Evolutionary conservation across 176 grass and related monocot species (phyloP).

Genomic region (Triticum urartu): DNA sequence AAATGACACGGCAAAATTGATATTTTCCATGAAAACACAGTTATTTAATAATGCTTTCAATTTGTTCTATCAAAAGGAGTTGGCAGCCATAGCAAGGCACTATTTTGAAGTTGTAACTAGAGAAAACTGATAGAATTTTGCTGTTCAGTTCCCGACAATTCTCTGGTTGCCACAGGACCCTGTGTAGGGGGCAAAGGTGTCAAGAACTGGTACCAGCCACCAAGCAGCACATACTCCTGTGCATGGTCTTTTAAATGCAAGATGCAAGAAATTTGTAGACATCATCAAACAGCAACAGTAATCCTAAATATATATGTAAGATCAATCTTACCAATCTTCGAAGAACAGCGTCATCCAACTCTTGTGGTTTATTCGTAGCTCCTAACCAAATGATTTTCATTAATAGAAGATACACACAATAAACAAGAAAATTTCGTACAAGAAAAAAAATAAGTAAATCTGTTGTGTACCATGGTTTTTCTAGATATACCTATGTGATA

Average conservation of each 20-base stretch:
- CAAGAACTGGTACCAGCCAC: not conserved
- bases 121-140: not conserved
- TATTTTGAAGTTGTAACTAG: not conserved
- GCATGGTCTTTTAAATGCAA: not conserved
- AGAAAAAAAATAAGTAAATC: not conserved
- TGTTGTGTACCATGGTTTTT: not conserved
- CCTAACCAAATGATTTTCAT: conserved; percentile 48
- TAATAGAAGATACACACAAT: conserved; percentile 25
- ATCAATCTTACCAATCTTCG: conserved; percentile 73
- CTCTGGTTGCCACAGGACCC: not conserved
- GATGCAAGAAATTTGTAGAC: not conserved
- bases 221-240: not conserved
- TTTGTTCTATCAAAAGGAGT: not conserved
- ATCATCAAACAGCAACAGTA: not conserved
- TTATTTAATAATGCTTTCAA: not conserved
- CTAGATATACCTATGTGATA: not conserved
- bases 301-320: not conserved
- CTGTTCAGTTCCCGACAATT: not conserved
- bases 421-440: not conserved
- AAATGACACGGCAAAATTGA: not conserved
- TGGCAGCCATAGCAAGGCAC: not conserved
- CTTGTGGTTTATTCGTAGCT: conserved; percentile 99
- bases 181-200: not conserved
- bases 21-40: not conserved
- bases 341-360: conserved; percentile 97